phyloP scores from a whole-genome alignment of 805 yeast species.

The Yamadazyma ubonensis region DNA sequence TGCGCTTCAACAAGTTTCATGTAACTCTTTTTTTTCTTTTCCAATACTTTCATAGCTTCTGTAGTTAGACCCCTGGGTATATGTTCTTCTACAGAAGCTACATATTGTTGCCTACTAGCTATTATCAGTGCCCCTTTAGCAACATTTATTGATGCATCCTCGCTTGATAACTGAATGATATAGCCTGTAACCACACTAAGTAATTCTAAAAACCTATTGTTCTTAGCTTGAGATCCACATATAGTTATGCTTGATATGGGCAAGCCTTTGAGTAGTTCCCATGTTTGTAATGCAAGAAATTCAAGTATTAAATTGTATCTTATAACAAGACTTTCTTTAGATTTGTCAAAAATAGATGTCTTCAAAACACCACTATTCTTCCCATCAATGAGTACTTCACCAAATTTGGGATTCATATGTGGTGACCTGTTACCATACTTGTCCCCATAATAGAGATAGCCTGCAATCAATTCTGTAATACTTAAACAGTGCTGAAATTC shows the following conservation, averaged over 20 bases:
- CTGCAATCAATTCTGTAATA: slow-evolving; percentile 27
- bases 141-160: slow-evolving; percentile 12
- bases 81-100: too few relatives aligned
- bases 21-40: too few relatives aligned
- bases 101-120: neutral
- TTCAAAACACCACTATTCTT: slow-evolving; percentile 18
- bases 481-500: slow-evolving; percentile 17
- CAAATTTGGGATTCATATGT: slow-evolving; percentile 47
- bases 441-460: slow-evolving; percentile 53
- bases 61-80: too few relatives aligned
- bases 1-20: neutral
- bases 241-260: slow-evolving; percentile 34
- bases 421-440: slow-evolving; percentile 61
- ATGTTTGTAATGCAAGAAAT: slow-evolving; percentile 51
- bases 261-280: slow-evolving; percentile 33
- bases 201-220: slow-evolving; percentile 35
- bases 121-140: slow-evolving; percentile 14
- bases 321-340: slow-evolving; percentile 33
- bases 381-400: slow-evolving; percentile 52
- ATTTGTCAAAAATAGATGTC: slow-evolving; percentile 25
- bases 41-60: too few relatives aligned
- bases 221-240: slow-evolving; percentile 56
- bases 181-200: slow-evolving; percentile 8
- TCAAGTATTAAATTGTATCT: slow-evolving; percentile 49
- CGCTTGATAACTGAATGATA: slow-evolving; percentile 3